Percentiles rank a stretch among this genome's conserved stretches.
These are phyloP conservation scores for Vicia sativa DNA, from an alignment of 306 rosid species.

Conservation along the genomic window DNA sequence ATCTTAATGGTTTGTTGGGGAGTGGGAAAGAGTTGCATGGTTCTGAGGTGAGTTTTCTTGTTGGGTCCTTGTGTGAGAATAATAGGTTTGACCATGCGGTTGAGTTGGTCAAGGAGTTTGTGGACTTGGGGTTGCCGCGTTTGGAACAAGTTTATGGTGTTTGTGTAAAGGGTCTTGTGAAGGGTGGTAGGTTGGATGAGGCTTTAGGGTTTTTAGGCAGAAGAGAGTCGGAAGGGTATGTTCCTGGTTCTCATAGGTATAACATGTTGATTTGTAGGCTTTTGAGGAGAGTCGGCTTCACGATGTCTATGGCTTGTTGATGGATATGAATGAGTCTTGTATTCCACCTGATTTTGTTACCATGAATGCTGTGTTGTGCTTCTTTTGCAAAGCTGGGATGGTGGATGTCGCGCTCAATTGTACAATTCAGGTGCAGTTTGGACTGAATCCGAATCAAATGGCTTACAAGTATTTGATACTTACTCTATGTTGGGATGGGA, in stretches of 20 bases:
- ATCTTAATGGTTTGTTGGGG: slow-evolving; percentile 40
- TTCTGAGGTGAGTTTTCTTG: slow-evolving; percentile 41
- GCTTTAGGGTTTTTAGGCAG: slow-evolving; percentile 59
- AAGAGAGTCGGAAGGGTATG: slow-evolving; percentile 61
- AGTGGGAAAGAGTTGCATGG: slow-evolving; percentile 49
- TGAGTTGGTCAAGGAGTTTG: slow-evolving; percentile 56
- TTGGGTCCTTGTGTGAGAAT: slow-evolving; percentile 58
- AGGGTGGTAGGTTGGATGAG: slow-evolving; percentile 56
- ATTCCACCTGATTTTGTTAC: slow-evolving; percentile 63
- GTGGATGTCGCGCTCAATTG: slow-evolving; percentile 60
- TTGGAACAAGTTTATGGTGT: slow-evolving; percentile 57
- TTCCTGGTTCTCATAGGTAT: slow-evolving; percentile 48
- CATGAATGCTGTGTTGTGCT: slow-evolving; percentile 73
- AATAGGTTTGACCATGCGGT: slow-evolving; percentile 53
- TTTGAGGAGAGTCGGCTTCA: slow-evolving; percentile 61
- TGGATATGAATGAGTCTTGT: slow-evolving; percentile 69
- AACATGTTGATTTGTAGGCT: slow-evolving; percentile 67
- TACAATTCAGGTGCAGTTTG: slow-evolving; percentile 56
- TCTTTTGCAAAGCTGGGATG: slow-evolving; percentile 88
- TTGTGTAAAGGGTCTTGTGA: slow-evolving; percentile 63
- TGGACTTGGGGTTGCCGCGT: slow-evolving; percentile 33
- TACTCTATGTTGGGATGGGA: slow-evolving; percentile 63
- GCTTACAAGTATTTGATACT: slow-evolving; percentile 76
- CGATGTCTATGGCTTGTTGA: slow-evolving; percentile 65
- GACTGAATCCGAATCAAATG: slow-evolving; percentile 56